phyloP scores from a whole-genome alignment of 176 grass and related monocot species.

The Paspalum notatum region DNA sequence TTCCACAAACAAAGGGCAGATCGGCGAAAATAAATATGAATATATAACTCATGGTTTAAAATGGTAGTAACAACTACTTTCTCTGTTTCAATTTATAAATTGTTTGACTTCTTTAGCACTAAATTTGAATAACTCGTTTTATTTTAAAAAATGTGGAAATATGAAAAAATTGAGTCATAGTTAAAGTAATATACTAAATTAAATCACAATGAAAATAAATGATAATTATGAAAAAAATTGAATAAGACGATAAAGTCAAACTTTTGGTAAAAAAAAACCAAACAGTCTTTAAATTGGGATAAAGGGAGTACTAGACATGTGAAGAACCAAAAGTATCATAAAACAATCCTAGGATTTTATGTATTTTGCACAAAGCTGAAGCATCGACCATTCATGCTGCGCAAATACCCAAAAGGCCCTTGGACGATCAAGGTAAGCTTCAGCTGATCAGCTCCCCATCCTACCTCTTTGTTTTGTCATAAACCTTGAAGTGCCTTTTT shows the following conservation, averaged over 20 bases:
- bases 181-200: too few relatives aligned
- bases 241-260: too few relatives aligned
- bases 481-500: constrained; percentile 89
- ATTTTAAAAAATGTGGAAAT: too few relatives aligned
- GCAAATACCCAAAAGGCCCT: too few relatives aligned
- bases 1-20: not conserved
- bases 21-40: not conserved
- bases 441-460: constrained; percentile 5
- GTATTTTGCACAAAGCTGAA: constrained; percentile 14
- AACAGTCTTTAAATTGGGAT: too few relatives aligned
- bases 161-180: too few relatives aligned
- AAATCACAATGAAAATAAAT: too few relatives aligned
- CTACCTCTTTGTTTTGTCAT: constrained; percentile 96
- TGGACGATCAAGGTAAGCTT: not conserved
- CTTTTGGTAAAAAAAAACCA: too few relatives aligned
- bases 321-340: not conserved
- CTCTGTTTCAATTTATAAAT: too few relatives aligned
- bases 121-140: too few relatives aligned
- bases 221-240: too few relatives aligned
- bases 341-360: not conserved
- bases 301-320: constrained; percentile 15
- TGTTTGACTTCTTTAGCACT: too few relatives aligned
- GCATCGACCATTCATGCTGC: not conserved
- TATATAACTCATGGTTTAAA: constrained; percentile 5
- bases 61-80: not conserved